A percentile compares a stretch with the other conserved stretches of the same genome.
phyloP scores from a whole-genome alignment of 2,329 filamentous ascomycete genomes.

The Neonectria punicea region DNA sequence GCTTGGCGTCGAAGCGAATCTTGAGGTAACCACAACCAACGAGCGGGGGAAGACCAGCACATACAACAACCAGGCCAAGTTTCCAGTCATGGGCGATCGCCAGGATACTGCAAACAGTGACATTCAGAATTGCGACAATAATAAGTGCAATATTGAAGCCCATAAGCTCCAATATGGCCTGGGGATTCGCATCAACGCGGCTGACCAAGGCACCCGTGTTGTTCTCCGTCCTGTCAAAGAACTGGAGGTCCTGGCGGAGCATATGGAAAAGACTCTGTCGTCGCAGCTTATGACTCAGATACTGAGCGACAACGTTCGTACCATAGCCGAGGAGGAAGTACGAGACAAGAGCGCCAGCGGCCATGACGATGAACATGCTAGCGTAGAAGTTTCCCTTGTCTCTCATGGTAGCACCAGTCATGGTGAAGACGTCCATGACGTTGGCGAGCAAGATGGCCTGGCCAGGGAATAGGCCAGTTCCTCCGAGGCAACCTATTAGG shows the following conservation, averaged over 20 bases:
- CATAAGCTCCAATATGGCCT: slow-evolving; percentile 55
- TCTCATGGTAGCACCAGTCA: slow-evolving; percentile 46
- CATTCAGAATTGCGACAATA: slow-evolving; percentile 50
- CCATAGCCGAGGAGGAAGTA: slow-evolving; percentile 54
- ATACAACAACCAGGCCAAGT: slow-evolving; percentile 59
- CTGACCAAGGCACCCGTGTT: slow-evolving; percentile 51
- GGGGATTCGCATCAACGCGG: slow-evolving; percentile 50
- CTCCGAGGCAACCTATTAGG: slow-evolving; percentile 44
- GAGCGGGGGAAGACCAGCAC: slow-evolving; percentile 52
- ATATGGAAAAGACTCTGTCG: slow-evolving; percentile 45
- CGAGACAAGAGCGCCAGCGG: slow-evolving; percentile 55
- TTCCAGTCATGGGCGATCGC: slow-evolving; percentile 59
- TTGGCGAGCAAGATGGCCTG: slow-evolving; percentile 57
- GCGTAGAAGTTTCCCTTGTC: slow-evolving; percentile 62
- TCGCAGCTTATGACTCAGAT: slow-evolving; percentile 39
- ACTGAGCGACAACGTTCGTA: slow-evolving; percentile 48
- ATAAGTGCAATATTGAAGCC: slow-evolving; percentile 55
- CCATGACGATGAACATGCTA: slow-evolving; percentile 64
- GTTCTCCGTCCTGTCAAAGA: slow-evolving; percentile 55
- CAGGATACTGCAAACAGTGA: slow-evolving; percentile 53
- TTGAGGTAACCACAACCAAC: slow-evolving; percentile 51
- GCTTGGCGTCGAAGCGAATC: slow-evolving; percentile 52
- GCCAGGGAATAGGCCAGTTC: slow-evolving; percentile 52
- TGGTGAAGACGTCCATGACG: slow-evolving; percentile 54
- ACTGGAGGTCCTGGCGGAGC: slow-evolving; percentile 54